Percentiles rank a stretch among this genome's conserved stretches.
Conservation (phyloP, 768 basidiomycete genomes). For the Pholiota microspora region DNA sequence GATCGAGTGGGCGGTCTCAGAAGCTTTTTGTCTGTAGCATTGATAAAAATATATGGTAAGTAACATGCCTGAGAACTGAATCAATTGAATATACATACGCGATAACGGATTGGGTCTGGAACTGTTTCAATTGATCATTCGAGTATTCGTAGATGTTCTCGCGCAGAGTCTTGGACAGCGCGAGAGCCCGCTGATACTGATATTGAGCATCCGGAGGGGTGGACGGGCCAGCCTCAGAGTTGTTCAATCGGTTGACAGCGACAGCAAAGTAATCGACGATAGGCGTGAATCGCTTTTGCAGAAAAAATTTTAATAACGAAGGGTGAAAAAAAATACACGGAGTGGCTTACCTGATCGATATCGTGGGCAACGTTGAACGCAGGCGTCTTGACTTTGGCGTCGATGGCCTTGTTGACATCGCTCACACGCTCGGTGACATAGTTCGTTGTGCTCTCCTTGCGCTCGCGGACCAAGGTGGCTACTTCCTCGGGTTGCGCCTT, state of each 20-base stretch:
- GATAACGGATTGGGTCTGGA: conserved; percentile 62
- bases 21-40: conserved; percentile 58
- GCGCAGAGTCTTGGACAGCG: conserved; percentile 61
- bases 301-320: background rate
- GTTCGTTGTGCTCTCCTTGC: conserved; percentile 51
- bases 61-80: background rate
- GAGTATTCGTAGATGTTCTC: conserved; percentile 66
- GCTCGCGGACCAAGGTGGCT: conserved; percentile 53
- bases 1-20: conserved; percentile 64
- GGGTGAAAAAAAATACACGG: conserved; percentile 10
- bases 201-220: conserved; percentile 56
- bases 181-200: conserved; percentile 75
- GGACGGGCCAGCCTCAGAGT: conserved; percentile 44
- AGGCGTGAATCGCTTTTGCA: conserved; percentile 61
- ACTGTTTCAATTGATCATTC: conserved; percentile 66
- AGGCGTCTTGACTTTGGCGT: conserved; percentile 62
- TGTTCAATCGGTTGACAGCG: conserved; percentile 48
- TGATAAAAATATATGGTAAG: conserved; percentile 7
- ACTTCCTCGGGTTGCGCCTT: conserved; percentile 73
- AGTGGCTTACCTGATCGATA: conserved; percentile 62
- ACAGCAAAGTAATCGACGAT: conserved; percentile 70
- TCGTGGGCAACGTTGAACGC: conserved; percentile 61
- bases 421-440: conserved; percentile 33
- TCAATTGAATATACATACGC: conserved; percentile 48
- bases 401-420: conserved; percentile 59